Evolutionary conservation across 1,284 basidiomycete species (phyloP), one percentile per base, ranked within the genome.

Genomic region (Microstroma glucosiphilum): DNA sequence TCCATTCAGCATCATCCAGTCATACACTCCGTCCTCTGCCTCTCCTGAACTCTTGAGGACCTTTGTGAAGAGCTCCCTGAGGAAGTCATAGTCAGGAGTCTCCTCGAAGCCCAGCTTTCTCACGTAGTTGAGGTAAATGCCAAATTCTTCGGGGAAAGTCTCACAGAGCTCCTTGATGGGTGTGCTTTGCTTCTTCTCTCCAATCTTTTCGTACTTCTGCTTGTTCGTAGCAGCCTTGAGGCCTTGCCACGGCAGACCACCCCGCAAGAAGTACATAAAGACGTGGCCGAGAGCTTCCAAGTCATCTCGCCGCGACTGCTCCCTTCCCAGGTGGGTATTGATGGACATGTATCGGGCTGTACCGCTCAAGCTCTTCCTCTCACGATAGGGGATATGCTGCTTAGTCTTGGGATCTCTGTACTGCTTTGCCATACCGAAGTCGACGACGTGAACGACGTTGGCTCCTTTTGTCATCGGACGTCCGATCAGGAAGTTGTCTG

Each of bases 141-240:
- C 86, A 23, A 54, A 54, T 13, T 54, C 57, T 15, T 42, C 49
- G 37, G 92, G 92, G 82, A 90, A 92, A 51, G 90, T 89, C 70
- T 96, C 92, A 72, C 89, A 91, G 17, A 96, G 83, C 80, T 96
- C 92, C 80, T 91, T 92, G 80, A 96, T 94, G 12, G 90, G 88
- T 19, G 92, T 96, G 56, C 88, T 90, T 83, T 96, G 92, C 84
- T 96, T 96, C 87, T 96, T 96, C 83, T 96, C 92, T 66, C 92
- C 92, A 79, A 96, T 96, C 84, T 94, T 96, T 83, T 96, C 92
- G 82, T 96, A 96, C 84, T 96, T 96, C 82, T 94, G 91, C 84
- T 96, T 96, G 83, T 96, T 94, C 64, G 91, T 96, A 21, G 91
- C 91, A 46, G 91, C 92, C 82, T 94, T 96, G 70, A 96, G 86